Evolutionary conservation across 306 rosid species (phyloP).

Genomic region (Lablab purpureus): DNA sequence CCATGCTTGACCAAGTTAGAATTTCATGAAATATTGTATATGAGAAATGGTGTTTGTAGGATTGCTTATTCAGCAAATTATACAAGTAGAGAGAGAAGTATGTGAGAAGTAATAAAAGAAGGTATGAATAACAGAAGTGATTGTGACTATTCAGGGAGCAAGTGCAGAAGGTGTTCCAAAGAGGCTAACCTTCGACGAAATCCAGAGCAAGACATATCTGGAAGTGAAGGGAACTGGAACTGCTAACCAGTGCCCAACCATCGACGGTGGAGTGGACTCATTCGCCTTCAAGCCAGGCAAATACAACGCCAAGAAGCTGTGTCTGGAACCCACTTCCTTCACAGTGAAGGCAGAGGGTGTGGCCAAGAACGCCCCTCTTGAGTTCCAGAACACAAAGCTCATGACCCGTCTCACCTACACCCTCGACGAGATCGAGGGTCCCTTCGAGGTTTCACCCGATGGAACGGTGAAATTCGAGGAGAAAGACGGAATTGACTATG

Average conservation of each 20-base stretch:
- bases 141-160: slow-evolving; percentile 73
- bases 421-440: slow-evolving; percentile 94
- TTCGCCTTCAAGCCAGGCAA: slow-evolving; percentile 85
- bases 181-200: slow-evolving; percentile 88
- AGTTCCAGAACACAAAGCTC: slow-evolving; percentile 94
- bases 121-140: not conserved
- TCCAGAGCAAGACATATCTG: slow-evolving; percentile 92
- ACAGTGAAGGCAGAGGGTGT: slow-evolving; percentile 93
- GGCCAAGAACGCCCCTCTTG: slow-evolving; percentile 80
- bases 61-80: no score
- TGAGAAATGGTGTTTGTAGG: not conserved
- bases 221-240: slow-evolving; percentile 97
- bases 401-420: slow-evolving; percentile 99
- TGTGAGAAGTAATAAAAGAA: not conserved
- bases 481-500: slow-evolving; percentile 92
- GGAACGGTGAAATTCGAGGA: slow-evolving; percentile 81
- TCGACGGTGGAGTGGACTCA: slow-evolving; percentile 81
- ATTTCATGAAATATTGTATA: not conserved
- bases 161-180: slow-evolving; percentile 88
- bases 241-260: slow-evolving; percentile 95
- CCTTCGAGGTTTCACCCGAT: slow-evolving; percentile 79
- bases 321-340: slow-evolving; percentile 95
- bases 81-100: not conserved
- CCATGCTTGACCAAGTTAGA: slow-evolving; percentile 5
- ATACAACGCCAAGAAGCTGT: slow-evolving; percentile 80